Evolutionary conservation across 1,139 yeast species (phyloP), one percentile per base, ranked within the genome.

Genomic region (Chernovozyma aurita): DNA sequence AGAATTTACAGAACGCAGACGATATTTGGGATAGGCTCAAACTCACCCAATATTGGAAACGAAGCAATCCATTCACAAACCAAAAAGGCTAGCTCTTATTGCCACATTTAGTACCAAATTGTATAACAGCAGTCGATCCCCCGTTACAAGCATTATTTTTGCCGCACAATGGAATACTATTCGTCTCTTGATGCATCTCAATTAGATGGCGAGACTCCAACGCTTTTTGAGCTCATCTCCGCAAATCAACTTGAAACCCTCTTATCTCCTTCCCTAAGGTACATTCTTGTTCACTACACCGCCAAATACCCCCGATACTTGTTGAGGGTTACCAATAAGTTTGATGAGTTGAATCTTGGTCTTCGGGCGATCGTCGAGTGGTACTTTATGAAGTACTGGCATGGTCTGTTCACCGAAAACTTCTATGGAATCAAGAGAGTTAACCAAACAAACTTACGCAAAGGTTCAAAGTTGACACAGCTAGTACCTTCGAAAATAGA

Each of bases 351-450:
- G 25, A 84, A 83, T 47, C 58, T 83, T 9, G 45, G 76, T 2
- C 45, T 82, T 4, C 65, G 92, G 54, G 79, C 85, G 0, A 46
- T 73, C n/a, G 65, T 90, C 1, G 97, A 92, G 57, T 81, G 80
- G 70, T 73, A 76, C 47, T 86, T 83, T 49, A 57, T 90, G 35
- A 73, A 65, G 37, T 70, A 72, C 38, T 85, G 95, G 87, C 90
- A 85, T 50, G 80, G 95, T 0, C 78, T 94, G 2, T 87, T 92
- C 49, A 86, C 95, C 0, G 97, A 90, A 55, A 85, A 85, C 55
- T 92, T 90, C 54, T 90, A 92, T 53, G 97, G 97, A 2, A 61
- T 92, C 47, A 87, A 88, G 54, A 63, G 95, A 36, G 78, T 78
- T 16, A 62, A 62, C 37, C 61, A 59, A 27, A 63, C 73, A 1